Evolutionary conservation across 768 basidiomycete genomes (phyloP).

Genomic region (Serendipita sp.): DNA sequence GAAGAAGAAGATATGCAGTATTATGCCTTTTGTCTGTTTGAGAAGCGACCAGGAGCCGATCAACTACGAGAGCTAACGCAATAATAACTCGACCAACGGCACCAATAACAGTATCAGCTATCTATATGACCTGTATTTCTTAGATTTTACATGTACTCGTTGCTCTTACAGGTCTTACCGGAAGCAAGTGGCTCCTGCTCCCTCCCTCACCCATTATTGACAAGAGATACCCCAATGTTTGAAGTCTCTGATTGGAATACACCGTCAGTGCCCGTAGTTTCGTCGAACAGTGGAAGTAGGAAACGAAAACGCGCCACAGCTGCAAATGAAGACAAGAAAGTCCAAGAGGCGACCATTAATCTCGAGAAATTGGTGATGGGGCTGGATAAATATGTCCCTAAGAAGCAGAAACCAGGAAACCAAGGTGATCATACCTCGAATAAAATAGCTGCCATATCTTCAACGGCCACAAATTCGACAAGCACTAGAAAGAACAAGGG

Average conservation of each 20-base stretch:
- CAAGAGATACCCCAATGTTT: not conserved
- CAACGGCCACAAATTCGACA: not conserved
- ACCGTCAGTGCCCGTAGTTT: not conserved
- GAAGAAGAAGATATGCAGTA: not conserved
- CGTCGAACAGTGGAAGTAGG: slow-evolving; percentile 16
- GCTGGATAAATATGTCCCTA: slow-evolving; percentile 17
- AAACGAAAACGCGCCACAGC: slow-evolving; percentile 37
- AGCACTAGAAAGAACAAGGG: slow-evolving; percentile 12
- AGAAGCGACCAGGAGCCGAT: not conserved
- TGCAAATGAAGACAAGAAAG: slow-evolving; percentile 19
- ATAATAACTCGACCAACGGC: not conserved
- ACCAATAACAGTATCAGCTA: not conserved
- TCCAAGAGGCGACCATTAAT: slow-evolving; percentile 30
- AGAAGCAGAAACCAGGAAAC: not conserved
- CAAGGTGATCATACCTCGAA: slow-evolving; percentile 5
- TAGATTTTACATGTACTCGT: not conserved
- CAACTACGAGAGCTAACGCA: not conserved
- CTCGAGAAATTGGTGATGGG: slow-evolving; percentile 44
- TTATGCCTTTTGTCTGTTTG: not conserved
- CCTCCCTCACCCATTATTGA: not conserved
- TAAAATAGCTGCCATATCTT: slow-evolving; percentile 9
- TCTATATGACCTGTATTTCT: not conserved
- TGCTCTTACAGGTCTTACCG: not conserved
- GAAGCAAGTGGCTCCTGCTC: not conserved
- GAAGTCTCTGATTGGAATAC: slow-evolving; percentile 2